A percentile compares a stretch with the other conserved stretches of the same genome.
Conservation (phyloP, 148 eudicot genomes). For the Chenopodium formosanum region DNA sequence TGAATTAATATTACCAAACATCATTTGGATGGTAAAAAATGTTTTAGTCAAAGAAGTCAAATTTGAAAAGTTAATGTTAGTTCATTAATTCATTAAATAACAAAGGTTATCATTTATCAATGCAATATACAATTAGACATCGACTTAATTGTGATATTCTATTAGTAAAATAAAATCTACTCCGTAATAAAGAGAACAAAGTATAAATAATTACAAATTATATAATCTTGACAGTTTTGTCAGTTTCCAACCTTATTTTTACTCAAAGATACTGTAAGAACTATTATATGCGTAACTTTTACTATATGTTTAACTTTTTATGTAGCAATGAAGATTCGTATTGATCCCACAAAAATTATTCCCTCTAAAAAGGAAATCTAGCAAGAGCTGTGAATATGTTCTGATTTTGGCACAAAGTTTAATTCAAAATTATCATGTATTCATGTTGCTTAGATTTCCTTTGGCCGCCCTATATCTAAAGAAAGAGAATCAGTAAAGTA, state of each 20-base stretch:
- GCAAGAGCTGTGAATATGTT: conserved; percentile 21
- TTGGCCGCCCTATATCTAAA: conserved; percentile 2
- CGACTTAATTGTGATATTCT: too few relatives aligned
- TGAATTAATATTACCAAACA: too few relatives aligned
- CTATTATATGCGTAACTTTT: not conserved
- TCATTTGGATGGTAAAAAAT: too few relatives aligned
- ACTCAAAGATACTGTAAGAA: not conserved
- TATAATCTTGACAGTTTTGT: not conserved
- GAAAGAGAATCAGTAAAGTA: conserved; percentile 8
- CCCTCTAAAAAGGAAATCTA: conserved; percentile 19
- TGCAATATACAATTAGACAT: too few relatives aligned
- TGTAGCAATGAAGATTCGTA: conserved; percentile 6
- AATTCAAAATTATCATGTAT: not conserved
- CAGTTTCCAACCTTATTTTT: not conserved
- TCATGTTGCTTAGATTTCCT: not conserved
- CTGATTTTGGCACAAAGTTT: conserved; percentile 11
- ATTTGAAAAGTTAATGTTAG: too few relatives aligned
- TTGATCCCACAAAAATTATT: conserved; percentile 6
- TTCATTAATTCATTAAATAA: too few relatives aligned
- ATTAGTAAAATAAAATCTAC: too few relatives aligned
- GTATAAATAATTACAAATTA: too few relatives aligned
- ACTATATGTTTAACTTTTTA: not conserved
- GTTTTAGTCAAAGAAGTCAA: too few relatives aligned
- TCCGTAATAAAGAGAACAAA: too few relatives aligned
- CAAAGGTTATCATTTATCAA: too few relatives aligned